phyloP scores from a whole-genome alignment of 2,329 filamentous ascomycete species.

The Fusarium veterinarium region DNA sequence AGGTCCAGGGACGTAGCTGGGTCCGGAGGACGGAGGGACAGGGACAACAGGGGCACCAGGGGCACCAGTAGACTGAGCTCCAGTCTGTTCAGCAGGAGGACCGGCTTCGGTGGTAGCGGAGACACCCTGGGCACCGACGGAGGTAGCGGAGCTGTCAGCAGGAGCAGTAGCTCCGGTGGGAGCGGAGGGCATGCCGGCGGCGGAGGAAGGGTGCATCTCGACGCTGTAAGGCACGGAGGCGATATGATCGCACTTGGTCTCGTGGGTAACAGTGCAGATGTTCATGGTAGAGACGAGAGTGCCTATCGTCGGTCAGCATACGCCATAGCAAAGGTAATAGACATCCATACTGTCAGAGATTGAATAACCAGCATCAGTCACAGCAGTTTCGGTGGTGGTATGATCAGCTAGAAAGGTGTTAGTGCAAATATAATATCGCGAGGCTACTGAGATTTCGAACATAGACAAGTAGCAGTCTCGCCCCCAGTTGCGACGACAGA shows the following conservation, averaged over 20 bases:
- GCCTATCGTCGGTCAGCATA: constrained; percentile 37
- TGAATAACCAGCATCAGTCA: constrained; percentile 48
- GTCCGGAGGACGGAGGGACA: constrained; percentile 12
- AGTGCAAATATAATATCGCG: not conserved
- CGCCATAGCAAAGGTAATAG: not conserved
- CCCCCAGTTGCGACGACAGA: constrained; percentile 31
- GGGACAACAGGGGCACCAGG: not conserved
- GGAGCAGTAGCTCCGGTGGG: constrained; percentile 28
- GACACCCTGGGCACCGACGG: constrained; percentile 27
- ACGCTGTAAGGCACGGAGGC: constrained; percentile 41
- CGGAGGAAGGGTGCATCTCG: constrained; percentile 14
- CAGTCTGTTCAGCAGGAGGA: constrained; percentile 3
- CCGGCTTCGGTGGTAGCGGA: constrained; percentile 9
- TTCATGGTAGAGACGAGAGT: constrained; percentile 51
- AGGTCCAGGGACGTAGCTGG: constrained; percentile 27
- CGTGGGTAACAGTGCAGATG: constrained; percentile 51
- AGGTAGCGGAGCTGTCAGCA: constrained; percentile 24
- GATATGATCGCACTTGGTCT: constrained; percentile 49
- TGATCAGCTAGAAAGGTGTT: constrained; percentile 43
- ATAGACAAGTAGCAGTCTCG: constrained; percentile 39
- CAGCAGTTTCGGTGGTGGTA: constrained; percentile 44
- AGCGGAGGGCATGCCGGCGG: constrained; percentile 8
- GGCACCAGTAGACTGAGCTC: not conserved
- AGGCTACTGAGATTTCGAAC: not conserved
- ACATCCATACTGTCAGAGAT: constrained; percentile 48